Evolutionary conservation across 1,139 yeast species (phyloP).

Genomic region (Sugiyamaella novakii): DNA sequence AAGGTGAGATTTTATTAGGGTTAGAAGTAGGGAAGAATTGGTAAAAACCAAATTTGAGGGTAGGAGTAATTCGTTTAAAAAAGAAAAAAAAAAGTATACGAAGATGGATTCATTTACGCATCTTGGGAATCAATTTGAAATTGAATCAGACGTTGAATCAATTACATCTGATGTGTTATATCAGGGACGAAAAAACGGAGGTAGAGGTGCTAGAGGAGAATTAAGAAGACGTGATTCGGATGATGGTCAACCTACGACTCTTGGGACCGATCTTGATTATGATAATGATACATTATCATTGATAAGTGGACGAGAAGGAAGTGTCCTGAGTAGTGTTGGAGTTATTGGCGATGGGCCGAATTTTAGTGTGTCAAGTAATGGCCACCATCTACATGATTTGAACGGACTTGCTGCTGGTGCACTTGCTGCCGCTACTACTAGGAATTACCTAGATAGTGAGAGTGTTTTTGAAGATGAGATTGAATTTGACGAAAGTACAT

Average conservation of each 20-base stretch:
- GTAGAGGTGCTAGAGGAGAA: constrained; percentile 8
- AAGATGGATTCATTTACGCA: constrained; percentile 35
- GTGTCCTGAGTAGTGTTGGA: background rate
- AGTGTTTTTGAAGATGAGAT: constrained; percentile 22
- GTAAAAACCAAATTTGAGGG: too few relatives aligned
- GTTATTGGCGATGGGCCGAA: constrained; percentile 9
- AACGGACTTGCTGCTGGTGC: constrained; percentile 19
- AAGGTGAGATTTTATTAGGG: too few relatives aligned
- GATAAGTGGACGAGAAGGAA: constrained; percentile 13
- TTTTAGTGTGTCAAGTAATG: background rate
- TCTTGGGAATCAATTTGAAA: constrained; percentile 35
- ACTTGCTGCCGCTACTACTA: constrained; percentile 11
- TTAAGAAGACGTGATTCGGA: constrained; percentile 27
- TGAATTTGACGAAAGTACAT: constrained; percentile 25
- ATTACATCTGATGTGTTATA: constrained; percentile 36
- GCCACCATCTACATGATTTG: constrained; percentile 10
- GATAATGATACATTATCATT: constrained; percentile 31
- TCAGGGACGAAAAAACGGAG: constrained; percentile 30
- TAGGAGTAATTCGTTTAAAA: too few relatives aligned
- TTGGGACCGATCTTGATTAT: constrained; percentile 27
- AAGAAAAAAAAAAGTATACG: too few relatives aligned
- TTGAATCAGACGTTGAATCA: constrained; percentile 35
- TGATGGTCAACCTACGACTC: constrained; percentile 33
- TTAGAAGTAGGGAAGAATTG: too few relatives aligned
- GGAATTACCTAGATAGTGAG: constrained; percentile 22